Percentiles rank a stretch among this genome's conserved stretches.
phyloP scores from a whole-genome alignment of 257 asterid species.

The Mitragyna speciosa region DNA sequence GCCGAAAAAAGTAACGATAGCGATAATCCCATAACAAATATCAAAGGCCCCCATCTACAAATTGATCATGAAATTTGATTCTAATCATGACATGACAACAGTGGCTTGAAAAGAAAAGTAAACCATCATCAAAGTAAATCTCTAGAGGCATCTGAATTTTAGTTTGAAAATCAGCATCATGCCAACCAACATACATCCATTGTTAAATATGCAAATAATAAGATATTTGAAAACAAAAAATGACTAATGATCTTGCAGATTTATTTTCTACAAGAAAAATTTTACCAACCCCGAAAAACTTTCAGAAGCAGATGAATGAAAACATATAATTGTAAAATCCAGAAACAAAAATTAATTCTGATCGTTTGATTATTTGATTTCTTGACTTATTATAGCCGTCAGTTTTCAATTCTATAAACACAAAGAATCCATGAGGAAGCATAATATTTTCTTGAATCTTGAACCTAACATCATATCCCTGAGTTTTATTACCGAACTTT shows the following conservation, averaged over 20 bases:
- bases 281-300: not conserved
- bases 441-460: not conserved
- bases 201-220: not conserved
- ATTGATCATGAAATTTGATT: conserved; percentile 2
- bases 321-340: not conserved
- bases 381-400: too few species aligned
- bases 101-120: not conserved
- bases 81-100: not conserved
- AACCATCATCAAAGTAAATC: not conserved
- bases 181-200: not conserved
- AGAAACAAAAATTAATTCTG: not conserved
- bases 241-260: not conserved
- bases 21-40: conserved; percentile 31
- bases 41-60: conserved; percentile 27
- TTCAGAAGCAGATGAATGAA: not conserved
- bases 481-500: not conserved
- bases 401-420: not conserved
- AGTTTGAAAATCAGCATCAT: not conserved
- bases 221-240: not conserved
- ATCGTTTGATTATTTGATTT: not conserved
- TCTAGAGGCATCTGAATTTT: not conserved
- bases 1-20: conserved; percentile 39
- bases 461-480: not conserved
- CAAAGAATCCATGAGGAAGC: not conserved
- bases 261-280: too few species aligned